Conservation (phyloP, 2,329 filamentous ascomycete species). For the Apiospora hydei region DNA sequence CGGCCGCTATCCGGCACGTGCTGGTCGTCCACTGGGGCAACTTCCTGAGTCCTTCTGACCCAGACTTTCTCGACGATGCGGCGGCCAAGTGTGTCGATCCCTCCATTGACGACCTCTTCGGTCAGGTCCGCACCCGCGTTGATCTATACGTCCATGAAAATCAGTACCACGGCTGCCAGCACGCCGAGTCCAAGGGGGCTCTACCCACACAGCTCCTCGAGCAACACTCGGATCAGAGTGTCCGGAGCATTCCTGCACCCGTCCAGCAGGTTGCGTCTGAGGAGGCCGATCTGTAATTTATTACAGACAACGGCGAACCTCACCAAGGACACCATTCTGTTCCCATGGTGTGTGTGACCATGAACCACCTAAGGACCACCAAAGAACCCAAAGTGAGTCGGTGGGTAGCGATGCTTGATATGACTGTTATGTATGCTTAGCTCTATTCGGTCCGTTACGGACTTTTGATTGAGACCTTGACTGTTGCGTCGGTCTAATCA, state of each 20-base stretch:
- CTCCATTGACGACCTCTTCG: background rate
- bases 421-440: background rate
- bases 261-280: too few relatives aligned
- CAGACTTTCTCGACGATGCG: background rate
- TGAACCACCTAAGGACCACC: too few relatives aligned
- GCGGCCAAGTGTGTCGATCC: background rate
- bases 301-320: too few relatives aligned
- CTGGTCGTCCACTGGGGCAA: background rate
- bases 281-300: too few relatives aligned
- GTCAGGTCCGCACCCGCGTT: too few relatives aligned
- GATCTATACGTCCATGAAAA: background rate
- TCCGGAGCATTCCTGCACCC: too few relatives aligned
- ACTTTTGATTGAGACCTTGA: background rate
- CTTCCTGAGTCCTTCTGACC: background rate
- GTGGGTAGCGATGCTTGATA: too few relatives aligned
- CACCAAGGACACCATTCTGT: too few relatives aligned
- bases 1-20: background rate
- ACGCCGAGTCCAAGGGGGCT: background rate
- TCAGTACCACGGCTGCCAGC: background rate
- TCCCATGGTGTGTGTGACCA: too few relatives aligned
- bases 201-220: too few relatives aligned
- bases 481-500: background rate
- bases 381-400: too few relatives aligned
- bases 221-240: too few relatives aligned
- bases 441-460: background rate